Evolutionary conservation across 352 stramenopile species (phyloP).

Genomic region (Paralagenidium karlingii): DNA sequence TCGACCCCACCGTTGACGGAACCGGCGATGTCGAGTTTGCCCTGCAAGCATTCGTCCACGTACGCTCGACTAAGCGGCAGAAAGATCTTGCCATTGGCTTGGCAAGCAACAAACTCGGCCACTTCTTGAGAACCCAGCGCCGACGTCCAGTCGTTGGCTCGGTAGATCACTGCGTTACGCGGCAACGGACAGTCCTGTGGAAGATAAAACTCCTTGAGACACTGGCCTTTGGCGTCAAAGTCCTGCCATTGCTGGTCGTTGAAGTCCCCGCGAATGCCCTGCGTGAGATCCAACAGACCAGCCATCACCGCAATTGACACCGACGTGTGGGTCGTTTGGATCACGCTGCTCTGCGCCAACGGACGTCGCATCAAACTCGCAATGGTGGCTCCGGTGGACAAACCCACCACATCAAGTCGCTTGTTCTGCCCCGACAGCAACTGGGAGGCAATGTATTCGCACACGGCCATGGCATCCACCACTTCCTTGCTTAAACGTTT

Average conservation of each 20-base stretch:
- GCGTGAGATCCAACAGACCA: slow-evolving; percentile 30
- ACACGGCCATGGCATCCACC: slow-evolving; percentile 36
- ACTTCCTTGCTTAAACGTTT: slow-evolving; percentile 50
- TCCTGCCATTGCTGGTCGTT: slow-evolving; percentile 28
- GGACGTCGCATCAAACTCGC: slow-evolving; percentile 31
- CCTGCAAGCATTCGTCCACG: slow-evolving; percentile 27
- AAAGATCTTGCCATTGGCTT: slow-evolving; percentile 28
- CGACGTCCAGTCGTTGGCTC: too few relatives aligned
- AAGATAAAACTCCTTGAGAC: slow-evolving; percentile 67
- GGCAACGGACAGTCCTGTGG: slow-evolving; percentile 23
- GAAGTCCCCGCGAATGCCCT: slow-evolving; percentile 48
- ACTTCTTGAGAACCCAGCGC: slow-evolving; percentile 16
- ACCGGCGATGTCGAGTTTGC: slow-evolving; percentile 23
- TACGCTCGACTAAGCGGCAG: slow-evolving; percentile 33
- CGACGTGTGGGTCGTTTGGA: slow-evolving; percentile 1
- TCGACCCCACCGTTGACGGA: too few relatives aligned
- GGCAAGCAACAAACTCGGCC: neutral
- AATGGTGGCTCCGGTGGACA: slow-evolving; percentile 65
- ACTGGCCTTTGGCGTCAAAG: slow-evolving; percentile 18
- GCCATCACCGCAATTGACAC: slow-evolving; percentile 36
- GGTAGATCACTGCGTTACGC: slow-evolving; percentile 14
- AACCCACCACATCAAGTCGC: slow-evolving; percentile 42
- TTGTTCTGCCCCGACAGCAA: slow-evolving; percentile 9
- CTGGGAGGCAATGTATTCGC: slow-evolving; percentile 18
- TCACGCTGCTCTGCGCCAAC: slow-evolving; percentile 18